These are phyloP conservation scores for Claviceps fusiformis DNA, from an alignment of 2,329 filamentous ascomycete genomes.

Conservation along the genomic window DNA sequence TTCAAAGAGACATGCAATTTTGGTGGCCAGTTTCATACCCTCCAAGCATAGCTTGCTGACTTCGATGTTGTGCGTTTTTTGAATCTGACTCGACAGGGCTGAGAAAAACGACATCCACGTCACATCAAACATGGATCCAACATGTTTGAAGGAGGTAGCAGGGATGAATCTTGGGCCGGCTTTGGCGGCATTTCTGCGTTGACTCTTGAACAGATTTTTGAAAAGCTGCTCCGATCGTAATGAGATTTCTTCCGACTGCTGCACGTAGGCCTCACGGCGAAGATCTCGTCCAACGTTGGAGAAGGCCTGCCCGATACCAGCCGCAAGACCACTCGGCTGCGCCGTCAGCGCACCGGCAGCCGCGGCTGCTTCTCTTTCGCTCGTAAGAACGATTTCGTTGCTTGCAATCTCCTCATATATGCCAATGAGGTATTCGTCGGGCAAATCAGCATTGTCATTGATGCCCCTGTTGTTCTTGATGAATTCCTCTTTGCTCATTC, in stretches of 20 bases:
- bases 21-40: slow-evolving; percentile 85
- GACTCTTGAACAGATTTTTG: slow-evolving; percentile 81
- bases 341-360: slow-evolving; percentile 52
- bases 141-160: slow-evolving; percentile 85
- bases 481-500: slow-evolving; percentile 95
- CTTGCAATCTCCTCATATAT: slow-evolving; percentile 87
- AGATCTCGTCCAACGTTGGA: slow-evolving; percentile 86
- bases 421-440: slow-evolving; percentile 74
- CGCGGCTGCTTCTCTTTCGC: slow-evolving; percentile 79
- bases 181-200: slow-evolving; percentile 65
- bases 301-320: slow-evolving; percentile 75
- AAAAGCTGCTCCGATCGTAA: slow-evolving; percentile 68
- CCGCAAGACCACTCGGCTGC: slow-evolving; percentile 53
- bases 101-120: slow-evolving; percentile 99
- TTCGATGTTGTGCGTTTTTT: slow-evolving; percentile 84
- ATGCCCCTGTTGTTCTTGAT: slow-evolving; percentile 99
- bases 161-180: slow-evolving; percentile 67
- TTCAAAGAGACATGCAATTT: slow-evolving; percentile 87
- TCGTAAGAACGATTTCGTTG: slow-evolving; percentile 90
- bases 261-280: slow-evolving; percentile 82
- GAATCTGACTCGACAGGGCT: slow-evolving; percentile 81
- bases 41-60: slow-evolving; percentile 88
- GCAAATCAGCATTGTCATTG: slow-evolving; percentile 88
- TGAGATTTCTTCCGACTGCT: slow-evolving; percentile 87
- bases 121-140: slow-evolving; percentile 96